Conservation (phyloP, 148 eudicot species). For the Dysphania ambrosioides region DNA sequence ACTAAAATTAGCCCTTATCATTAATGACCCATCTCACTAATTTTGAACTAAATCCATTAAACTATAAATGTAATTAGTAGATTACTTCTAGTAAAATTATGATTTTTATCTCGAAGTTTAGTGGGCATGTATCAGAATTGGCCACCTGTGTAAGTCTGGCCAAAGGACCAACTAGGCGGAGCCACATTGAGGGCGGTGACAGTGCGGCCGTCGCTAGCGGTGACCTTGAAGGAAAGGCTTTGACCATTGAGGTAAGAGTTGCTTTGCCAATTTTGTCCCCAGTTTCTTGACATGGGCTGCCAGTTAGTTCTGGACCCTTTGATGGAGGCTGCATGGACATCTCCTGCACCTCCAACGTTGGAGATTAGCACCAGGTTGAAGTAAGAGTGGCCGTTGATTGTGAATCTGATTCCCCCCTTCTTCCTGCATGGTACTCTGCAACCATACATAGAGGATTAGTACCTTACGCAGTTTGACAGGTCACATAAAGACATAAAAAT, state of each 20-base stretch:
- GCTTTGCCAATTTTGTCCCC: slow-evolving; percentile 91
- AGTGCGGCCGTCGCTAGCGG: slow-evolving; percentile 62
- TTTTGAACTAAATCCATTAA: neutral
- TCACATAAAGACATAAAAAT: neutral
- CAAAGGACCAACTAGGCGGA: slow-evolving; percentile 66
- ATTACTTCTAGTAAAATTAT: neutral
- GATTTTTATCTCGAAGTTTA: neutral
- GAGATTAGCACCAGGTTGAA: slow-evolving; percentile 73
- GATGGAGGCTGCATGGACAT: slow-evolving; percentile 56
- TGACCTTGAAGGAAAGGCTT: slow-evolving; percentile 64
- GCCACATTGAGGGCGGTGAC: slow-evolving; percentile 51
- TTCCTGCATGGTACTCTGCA: slow-evolving; percentile 65
- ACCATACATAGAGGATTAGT: neutral
- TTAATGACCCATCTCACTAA: slow-evolving; percentile 11
- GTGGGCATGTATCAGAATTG: slow-evolving; percentile 37
- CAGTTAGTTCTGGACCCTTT: slow-evolving; percentile 61
- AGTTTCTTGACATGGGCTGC: slow-evolving; percentile 73
- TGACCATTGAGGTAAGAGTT: slow-evolving; percentile 55
- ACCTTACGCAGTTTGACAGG: neutral
- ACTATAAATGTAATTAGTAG: neutral
- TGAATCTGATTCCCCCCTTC: slow-evolving; percentile 71
- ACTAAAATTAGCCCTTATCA: slow-evolving; percentile 38
- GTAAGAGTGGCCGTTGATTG: slow-evolving; percentile 78
- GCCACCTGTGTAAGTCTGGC: slow-evolving; percentile 56
- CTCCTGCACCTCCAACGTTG: slow-evolving; percentile 86